Base-by-base conservation (phyloP, 2,329 filamentous ascomycete species). In the Ascochyta rabiei region DNA sequence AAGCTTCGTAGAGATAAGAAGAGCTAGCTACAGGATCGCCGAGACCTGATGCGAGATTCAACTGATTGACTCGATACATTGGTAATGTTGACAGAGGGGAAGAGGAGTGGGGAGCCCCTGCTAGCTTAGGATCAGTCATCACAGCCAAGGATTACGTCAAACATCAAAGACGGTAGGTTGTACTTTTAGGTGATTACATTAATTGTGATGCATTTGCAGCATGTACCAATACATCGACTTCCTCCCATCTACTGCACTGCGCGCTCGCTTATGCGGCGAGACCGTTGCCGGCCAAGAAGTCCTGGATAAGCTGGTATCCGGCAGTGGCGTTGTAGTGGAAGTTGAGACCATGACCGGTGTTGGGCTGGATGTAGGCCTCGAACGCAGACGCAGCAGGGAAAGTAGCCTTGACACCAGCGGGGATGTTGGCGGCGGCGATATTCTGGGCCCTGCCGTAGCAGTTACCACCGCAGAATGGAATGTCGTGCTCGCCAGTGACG, bases 391-490 rank as follows among this genome's bases (percentile, higher is more conserved):
- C 76, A 13, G 80, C 74, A 2, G 76, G 74, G 61, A 85, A 83
- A 26, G 72, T 72, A 38, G 58, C 45, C 45, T 62, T 67, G 0
- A 79, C 80, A 19, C 69, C 67, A 10, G 76, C 79, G 1, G 82
- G 79, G 38, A 85, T 77, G 24, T 75, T 79, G 1, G 72, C 62
- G 1, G 77, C 69, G 9, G 42, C 62, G 13, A 73, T 75, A 0
- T 80, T 82, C 18, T 71, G 75, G 3, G 76, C 65, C 43, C 43
- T 43, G 13, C 50, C 59, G 34, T 59, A 66, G 73, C 85, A 88
- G 69, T 88, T 81, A 23, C 84, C 83, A 3, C 85, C 86, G 55
- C 86, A 89, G 70, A 85, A 88, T 6, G 82, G 80, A 43, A 86
- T 81, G 30, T 75, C 72, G 26, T 63, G 52, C 26, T 68, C 59